These are phyloP conservation scores for Hydnomerulius pinastri DNA, from an alignment of 768 basidiomycete species.

Conservation along the genomic window DNA sequence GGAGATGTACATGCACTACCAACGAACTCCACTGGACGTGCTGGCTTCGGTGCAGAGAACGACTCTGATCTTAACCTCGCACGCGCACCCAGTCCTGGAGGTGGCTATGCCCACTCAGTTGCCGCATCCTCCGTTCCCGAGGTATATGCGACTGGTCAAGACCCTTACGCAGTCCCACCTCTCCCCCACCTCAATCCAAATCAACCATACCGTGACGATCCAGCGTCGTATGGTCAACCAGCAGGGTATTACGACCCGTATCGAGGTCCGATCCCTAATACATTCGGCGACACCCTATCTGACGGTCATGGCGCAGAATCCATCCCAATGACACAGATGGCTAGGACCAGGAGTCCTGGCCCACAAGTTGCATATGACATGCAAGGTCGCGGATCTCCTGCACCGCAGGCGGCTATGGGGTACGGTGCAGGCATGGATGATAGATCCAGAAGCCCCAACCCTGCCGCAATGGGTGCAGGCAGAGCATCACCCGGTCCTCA, in stretches of 20 bases:
- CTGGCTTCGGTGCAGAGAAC: constrained; percentile 65
- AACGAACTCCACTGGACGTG: constrained; percentile 64
- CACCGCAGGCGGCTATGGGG: constrained; percentile 41
- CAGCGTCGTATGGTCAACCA: constrained; percentile 39
- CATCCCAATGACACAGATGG: constrained; percentile 77
- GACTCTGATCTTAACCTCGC: constrained; percentile 59
- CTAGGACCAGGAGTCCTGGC: constrained; percentile 40
- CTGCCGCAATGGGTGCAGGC: constrained; percentile 24
- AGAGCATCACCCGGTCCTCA: constrained; percentile 51
- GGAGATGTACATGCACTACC: constrained; percentile 64
- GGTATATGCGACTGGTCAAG: constrained; percentile 39
- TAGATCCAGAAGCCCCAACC: constrained; percentile 31
- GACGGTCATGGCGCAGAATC: constrained; percentile 49
- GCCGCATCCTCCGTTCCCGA: constrained; percentile 47
- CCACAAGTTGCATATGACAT: constrained; percentile 42
- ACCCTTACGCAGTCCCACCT: constrained; percentile 84
- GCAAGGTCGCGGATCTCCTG: constrained; percentile 40
- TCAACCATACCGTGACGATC: constrained; percentile 76
- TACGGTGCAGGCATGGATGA: constrained; percentile 34
- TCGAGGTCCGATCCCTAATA: constrained; percentile 68
- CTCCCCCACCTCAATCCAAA: constrained; percentile 80
- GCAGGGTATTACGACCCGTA: constrained; percentile 79
- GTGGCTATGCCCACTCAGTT: constrained; percentile 49
- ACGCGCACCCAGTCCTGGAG: constrained; percentile 47
- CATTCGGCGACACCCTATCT: constrained; percentile 48